A percentile compares a stretch with the other conserved stretches of the same genome.
Conservation (phyloP, 2,329 filamentous ascomycete species). For the Fusarium cyanostomum region DNA sequence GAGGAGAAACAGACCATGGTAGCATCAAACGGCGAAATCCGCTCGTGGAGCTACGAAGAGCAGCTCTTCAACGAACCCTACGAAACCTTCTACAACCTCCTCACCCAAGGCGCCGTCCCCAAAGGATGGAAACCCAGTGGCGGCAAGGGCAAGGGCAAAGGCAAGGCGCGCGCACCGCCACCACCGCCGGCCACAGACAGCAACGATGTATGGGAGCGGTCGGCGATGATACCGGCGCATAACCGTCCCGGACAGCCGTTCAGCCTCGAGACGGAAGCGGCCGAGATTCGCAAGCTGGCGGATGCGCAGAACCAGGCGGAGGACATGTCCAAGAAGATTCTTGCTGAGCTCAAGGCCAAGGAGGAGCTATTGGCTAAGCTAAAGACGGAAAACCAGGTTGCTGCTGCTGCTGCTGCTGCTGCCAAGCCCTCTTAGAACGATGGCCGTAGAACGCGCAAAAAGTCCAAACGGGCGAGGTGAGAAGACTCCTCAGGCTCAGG, state of each 20-base stretch:
- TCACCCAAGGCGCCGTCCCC: slow-evolving; percentile 76
- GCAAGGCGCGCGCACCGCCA: slow-evolving; percentile 53
- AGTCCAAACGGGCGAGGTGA: slow-evolving; percentile 1
- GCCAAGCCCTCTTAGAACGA: slow-evolving; percentile 43
- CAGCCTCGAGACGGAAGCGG: slow-evolving; percentile 73
- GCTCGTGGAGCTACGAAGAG: slow-evolving; percentile 88
- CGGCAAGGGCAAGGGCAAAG: slow-evolving; percentile 62
- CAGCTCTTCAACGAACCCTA: slow-evolving; percentile 98
- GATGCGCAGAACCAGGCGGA: slow-evolving; percentile 73
- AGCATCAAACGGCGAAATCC: slow-evolving; percentile 69
- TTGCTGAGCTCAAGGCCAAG: slow-evolving; percentile 70
- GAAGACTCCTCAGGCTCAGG: not conserved
- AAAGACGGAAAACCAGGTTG: slow-evolving; percentile 67
- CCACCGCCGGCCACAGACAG: slow-evolving; percentile 50
- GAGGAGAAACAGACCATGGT: slow-evolving; percentile 72
- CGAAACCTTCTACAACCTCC: slow-evolving; percentile 86
- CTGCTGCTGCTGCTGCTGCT: slow-evolving; percentile 43
- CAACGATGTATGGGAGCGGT: slow-evolving; percentile 69
- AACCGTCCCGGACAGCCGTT: slow-evolving; percentile 77
- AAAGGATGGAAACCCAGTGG: slow-evolving; percentile 56
- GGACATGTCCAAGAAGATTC: slow-evolving; percentile 67
- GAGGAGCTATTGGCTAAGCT: slow-evolving; percentile 68
- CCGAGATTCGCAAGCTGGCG: slow-evolving; percentile 67
- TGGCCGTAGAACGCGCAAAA: slow-evolving; percentile 5
- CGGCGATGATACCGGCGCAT: slow-evolving; percentile 77